Percentiles rank a stretch among this genome's conserved stretches.
phyloP scores from a whole-genome alignment of 768 basidiomycete genomes.

The Rossbeevera mucosa region DNA sequence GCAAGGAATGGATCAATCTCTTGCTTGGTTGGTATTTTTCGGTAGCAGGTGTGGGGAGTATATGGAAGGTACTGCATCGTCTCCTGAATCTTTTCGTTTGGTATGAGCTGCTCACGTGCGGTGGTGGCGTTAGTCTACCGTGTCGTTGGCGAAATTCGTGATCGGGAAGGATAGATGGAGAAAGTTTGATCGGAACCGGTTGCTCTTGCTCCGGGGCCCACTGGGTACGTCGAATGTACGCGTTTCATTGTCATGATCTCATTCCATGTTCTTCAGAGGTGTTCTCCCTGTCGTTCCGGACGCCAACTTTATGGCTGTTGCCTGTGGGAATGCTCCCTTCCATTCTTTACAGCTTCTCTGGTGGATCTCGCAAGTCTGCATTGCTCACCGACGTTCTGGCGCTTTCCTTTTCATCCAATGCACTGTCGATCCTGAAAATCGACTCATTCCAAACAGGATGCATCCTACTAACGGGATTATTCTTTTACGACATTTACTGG shows the following conservation, averaged over 20 bases:
- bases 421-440: constrained; percentile 72
- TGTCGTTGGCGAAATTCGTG: constrained; percentile 45
- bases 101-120: not conserved
- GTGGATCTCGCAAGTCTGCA: constrained; percentile 50
- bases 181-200: constrained; percentile 43
- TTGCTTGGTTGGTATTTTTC: constrained; percentile 74
- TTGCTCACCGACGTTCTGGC: constrained; percentile 70
- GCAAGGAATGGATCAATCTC: constrained; percentile 80
- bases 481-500: constrained; percentile 95
- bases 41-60: constrained; percentile 56
- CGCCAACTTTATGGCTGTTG: constrained; percentile 51
- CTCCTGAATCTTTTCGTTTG: not conserved
- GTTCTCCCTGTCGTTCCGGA: constrained; percentile 45
- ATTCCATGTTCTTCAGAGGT: constrained; percentile 28
- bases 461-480: constrained; percentile 76
- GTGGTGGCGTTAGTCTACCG: constrained; percentile 38
- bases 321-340: constrained; percentile 64
- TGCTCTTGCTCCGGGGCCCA: constrained; percentile 44
- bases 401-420: constrained; percentile 80
- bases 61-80: constrained; percentile 53
- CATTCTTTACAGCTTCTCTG: constrained; percentile 51
- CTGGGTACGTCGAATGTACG: constrained; percentile 34
- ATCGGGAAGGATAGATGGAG: constrained; percentile 56
- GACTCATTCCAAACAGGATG: constrained; percentile 89
- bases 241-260: not conserved